These are phyloP conservation scores for Pythium rhizo-oryzae DNA, from an alignment of 352 stramenopile genomes.

Conservation along the genomic window DNA sequence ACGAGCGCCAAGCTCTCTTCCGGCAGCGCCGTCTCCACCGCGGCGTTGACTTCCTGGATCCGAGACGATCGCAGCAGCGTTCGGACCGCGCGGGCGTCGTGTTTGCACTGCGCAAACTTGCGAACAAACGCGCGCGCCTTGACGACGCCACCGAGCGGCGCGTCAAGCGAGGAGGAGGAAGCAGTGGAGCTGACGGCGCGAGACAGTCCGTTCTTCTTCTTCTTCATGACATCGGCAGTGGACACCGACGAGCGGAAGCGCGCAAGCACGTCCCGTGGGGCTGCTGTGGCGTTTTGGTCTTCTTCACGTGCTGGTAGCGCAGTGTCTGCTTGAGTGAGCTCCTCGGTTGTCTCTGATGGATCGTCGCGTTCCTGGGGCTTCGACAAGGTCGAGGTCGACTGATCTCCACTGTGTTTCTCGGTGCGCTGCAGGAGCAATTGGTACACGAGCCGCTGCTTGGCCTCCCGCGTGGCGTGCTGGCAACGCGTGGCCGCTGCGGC, in stretches of 20 bases:
- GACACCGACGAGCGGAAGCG: conserved; percentile 11
- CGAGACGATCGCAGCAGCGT: background rate
- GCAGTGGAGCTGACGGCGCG: background rate
- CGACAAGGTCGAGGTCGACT: too few species aligned
- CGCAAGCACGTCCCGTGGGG: conserved; percentile 6
- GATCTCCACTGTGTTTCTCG: background rate
- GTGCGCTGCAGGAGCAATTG: conserved; percentile 18
- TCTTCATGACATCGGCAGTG: background rate
- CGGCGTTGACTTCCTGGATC: background rate
- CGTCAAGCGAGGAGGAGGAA: background rate
- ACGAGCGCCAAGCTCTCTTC: conserved; percentile 7
- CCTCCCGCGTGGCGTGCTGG: background rate
- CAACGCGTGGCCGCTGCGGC: background rate
- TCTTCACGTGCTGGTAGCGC: background rate
- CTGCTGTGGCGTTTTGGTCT: background rate
- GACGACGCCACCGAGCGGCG: background rate
- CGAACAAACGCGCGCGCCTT: conserved; percentile 7
- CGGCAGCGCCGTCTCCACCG: conserved; percentile 11
- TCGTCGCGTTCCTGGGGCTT: background rate
- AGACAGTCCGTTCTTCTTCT: background rate
- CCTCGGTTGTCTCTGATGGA: too few species aligned
- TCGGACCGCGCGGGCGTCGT: background rate
- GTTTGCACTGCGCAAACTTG: conserved; percentile 7
- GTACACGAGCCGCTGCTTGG: conserved; percentile 15
- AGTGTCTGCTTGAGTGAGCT: too few species aligned